A percentile compares a stretch with the other conserved stretches of the same genome.
Evolutionary conservation across 2,329 filamentous ascomycete species (phyloP).

Genomic region (Monosporascus sp.): DNA sequence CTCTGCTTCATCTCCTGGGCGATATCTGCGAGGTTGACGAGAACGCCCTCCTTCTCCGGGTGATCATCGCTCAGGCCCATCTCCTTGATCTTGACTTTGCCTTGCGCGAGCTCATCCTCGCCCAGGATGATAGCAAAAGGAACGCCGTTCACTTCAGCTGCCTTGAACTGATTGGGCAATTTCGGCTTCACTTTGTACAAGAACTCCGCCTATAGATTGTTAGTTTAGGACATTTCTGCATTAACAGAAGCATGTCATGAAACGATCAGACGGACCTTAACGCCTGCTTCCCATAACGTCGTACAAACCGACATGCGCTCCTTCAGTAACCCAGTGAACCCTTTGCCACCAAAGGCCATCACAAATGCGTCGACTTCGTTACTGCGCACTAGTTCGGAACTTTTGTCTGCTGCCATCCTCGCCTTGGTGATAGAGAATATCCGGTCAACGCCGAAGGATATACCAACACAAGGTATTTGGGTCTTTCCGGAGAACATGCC

Average conservation of each 20-base stretch:
- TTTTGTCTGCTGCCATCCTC: constrained; percentile 45
- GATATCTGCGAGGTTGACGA: constrained; percentile 61
- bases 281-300: constrained; percentile 76
- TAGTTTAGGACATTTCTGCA: constrained; percentile 15
- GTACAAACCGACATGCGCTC: constrained; percentile 79
- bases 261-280: constrained; percentile 55
- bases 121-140: constrained; percentile 87
- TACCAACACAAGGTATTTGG: constrained; percentile 70
- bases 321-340: constrained; percentile 71
- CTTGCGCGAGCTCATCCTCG: constrained; percentile 78
- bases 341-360: constrained; percentile 90
- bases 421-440: constrained; percentile 75
- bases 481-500: constrained; percentile 70
- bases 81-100: constrained; percentile 84
- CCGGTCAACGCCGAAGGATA: constrained; percentile 73
- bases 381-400: constrained; percentile 46
- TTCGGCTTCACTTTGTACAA: constrained; percentile 87
- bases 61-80: constrained; percentile 68
- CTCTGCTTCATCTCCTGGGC: constrained; percentile 53
- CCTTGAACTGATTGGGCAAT: constrained; percentile 84
- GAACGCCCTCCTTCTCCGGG: constrained; percentile 82
- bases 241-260: neutral
- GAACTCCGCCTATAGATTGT: constrained; percentile 63
- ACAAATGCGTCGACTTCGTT: constrained; percentile 87
- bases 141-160: constrained; percentile 71